These are phyloP conservation scores for Colletotrichum sp. DNA, from an alignment of 2,329 filamentous ascomycete species.

Conservation along the genomic window DNA sequence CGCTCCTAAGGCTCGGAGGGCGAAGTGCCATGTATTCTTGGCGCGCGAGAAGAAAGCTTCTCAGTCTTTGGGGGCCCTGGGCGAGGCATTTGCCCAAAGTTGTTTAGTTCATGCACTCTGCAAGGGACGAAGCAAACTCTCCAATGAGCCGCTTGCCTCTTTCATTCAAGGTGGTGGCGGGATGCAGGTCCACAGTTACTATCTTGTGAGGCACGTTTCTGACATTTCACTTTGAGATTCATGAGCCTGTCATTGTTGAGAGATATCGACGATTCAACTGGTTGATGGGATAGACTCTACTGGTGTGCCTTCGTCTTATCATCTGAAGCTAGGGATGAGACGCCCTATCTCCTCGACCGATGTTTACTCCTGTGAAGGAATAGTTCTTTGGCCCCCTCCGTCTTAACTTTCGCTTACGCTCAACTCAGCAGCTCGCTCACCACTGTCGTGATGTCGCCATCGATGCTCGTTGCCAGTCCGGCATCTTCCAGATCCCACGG, in stretches of 20 bases:
- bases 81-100: background rate
- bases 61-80: background rate
- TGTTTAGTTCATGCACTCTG: background rate
- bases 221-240: background rate
- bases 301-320: constrained; percentile 6
- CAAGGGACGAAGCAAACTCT: background rate
- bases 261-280: background rate
- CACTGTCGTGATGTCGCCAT: constrained; percentile 18
- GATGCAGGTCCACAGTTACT: background rate
- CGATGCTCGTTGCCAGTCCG: constrained; percentile 19
- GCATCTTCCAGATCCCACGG: constrained; percentile 17
- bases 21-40: background rate
- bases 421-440: background rate
- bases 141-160: background rate
- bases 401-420: background rate
- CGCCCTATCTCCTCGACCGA: constrained; percentile 1
- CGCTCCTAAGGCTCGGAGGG: background rate
- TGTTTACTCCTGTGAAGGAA: background rate
- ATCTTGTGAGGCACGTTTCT: constrained; percentile 6
- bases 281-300: background rate
- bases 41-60: background rate
- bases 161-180: background rate
- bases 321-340: constrained; percentile 17
- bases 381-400: background rate
- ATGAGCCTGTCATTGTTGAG: background rate